phyloP scores from a whole-genome alignment of 805 yeast species.

The Starmerella floricola region DNA sequence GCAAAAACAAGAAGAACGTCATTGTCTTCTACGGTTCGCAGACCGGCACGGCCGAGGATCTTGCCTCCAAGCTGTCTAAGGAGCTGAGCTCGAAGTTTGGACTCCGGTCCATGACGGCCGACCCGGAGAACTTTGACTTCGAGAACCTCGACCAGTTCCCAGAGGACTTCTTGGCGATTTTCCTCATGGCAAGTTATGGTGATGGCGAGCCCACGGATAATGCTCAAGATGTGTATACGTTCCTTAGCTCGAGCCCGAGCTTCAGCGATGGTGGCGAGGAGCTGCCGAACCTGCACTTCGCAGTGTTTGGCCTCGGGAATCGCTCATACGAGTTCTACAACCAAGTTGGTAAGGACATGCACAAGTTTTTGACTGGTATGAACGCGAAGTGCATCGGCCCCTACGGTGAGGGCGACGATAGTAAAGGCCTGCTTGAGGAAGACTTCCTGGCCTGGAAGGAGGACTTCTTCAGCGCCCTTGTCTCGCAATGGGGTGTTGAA shows the following conservation, averaged over 20 bases:
- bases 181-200: constrained; percentile 87
- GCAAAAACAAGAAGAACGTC: constrained; percentile 55
- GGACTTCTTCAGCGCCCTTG: constrained; percentile 50
- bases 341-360: constrained; percentile 53
- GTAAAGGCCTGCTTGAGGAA: constrained; percentile 87
- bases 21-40: constrained; percentile 86
- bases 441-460: constrained; percentile 93
- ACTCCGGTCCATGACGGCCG: constrained; percentile 71
- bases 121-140: constrained; percentile 76
- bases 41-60: constrained; percentile 98
- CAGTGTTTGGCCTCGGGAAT: constrained; percentile 88
- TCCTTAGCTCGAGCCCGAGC: constrained; percentile 43
- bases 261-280: constrained; percentile 31
- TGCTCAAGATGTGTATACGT: constrained; percentile 66
- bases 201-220: constrained; percentile 98
- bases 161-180: constrained; percentile 47
- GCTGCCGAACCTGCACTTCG: constrained; percentile 48
- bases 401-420: constrained; percentile 93
- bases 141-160: constrained; percentile 60
- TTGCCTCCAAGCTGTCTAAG: constrained; percentile 78
- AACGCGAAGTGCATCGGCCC: constrained; percentile 65
- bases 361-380: constrained; percentile 40
- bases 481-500: constrained; percentile 50
- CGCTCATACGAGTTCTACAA: constrained; percentile 88
- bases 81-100: constrained; percentile 76